Evolutionary conservation across 2,329 filamentous ascomycete species (phyloP).

Genomic region (Dothideomycetes sp.): DNA sequence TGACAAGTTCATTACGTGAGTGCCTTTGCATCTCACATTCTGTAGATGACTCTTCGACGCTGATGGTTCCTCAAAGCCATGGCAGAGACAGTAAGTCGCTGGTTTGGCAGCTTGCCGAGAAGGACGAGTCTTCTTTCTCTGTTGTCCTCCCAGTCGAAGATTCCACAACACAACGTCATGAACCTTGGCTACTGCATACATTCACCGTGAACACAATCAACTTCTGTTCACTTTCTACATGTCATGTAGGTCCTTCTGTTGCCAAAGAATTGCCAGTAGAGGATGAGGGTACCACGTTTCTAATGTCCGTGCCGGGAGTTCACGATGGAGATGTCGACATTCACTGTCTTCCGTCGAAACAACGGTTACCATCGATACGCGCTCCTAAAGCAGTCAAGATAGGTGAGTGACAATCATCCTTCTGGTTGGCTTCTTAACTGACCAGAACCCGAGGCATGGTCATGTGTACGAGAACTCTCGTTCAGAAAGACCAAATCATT

Average conservation of each 20-base stretch:
- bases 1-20: constrained; percentile 77
- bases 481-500: constrained; percentile 41
- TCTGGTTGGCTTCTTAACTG: constrained; percentile 36
- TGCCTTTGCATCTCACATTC: constrained; percentile 19
- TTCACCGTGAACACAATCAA: constrained; percentile 88
- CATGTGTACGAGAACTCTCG: constrained; percentile 63
- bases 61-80: constrained; percentile 51
- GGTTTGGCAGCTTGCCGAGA: constrained; percentile 64
- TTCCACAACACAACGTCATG: constrained; percentile 38
- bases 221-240: constrained; percentile 76
- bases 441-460: constrained; percentile 62
- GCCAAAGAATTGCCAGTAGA: background rate
- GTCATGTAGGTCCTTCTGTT: constrained; percentile 24
- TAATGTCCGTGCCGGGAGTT: constrained; percentile 65
- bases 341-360: constrained; percentile 68
- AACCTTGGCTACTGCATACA: constrained; percentile 79
- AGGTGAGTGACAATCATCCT: constrained; percentile 25
- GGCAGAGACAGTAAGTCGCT: constrained; percentile 80
- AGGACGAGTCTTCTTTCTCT: constrained; percentile 57
- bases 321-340: constrained; percentile 60
- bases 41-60: background rate
- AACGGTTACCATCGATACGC: constrained; percentile 52
- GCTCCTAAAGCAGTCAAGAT: constrained; percentile 36
- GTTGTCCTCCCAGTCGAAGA: constrained; percentile 62
- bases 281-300: constrained; percentile 26